A percentile compares a stretch with the other conserved stretches of the same genome.
Conservation (phyloP, 805 yeast genomes). For the Yarrowia osloensis region DNA sequence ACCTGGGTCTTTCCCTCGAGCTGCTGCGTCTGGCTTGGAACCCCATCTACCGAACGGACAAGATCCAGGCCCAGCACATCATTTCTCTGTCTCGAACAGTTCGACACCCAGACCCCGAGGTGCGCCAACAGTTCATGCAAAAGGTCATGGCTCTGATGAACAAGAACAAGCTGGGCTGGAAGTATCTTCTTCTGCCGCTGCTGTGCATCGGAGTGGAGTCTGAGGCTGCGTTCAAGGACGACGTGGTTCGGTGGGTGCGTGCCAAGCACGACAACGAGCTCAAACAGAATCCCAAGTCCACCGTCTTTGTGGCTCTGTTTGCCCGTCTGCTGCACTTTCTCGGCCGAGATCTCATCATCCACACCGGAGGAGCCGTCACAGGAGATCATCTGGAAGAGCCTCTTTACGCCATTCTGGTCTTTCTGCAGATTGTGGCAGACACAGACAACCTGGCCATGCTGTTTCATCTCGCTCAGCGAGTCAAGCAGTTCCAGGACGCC, state of each 20-base stretch:
- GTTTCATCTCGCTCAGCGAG: constrained; percentile 73
- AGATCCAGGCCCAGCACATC: constrained; percentile 52
- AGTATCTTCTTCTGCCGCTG: constrained; percentile 66
- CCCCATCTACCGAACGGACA: constrained; percentile 44
- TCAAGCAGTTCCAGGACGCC: constrained; percentile 75
- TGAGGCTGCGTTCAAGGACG: constrained; percentile 49
- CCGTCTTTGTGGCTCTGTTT: constrained; percentile 64
- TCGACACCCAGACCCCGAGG: constrained; percentile 5
- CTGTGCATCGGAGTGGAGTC: constrained; percentile 76
- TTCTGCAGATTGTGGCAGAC: constrained; percentile 59
- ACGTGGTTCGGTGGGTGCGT: constrained; percentile 68
- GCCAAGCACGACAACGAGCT: constrained; percentile 50
- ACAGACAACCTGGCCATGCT: constrained; percentile 70
- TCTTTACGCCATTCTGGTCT: constrained; percentile 60
- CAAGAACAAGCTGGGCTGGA: constrained; percentile 52
- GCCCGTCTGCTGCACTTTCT: constrained; percentile 68
- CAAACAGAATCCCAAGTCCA: constrained; percentile 44
- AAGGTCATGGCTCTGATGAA: constrained; percentile 16
- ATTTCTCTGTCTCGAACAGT: constrained; percentile 20
- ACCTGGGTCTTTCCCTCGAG: constrained; percentile 1
- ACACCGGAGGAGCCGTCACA: constrained; percentile 29
- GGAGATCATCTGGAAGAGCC: constrained; percentile 46
- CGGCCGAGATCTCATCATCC: constrained; percentile 65
- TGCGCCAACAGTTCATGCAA: constrained; percentile 11
- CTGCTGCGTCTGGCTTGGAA: constrained; percentile 9